Evolutionary conservation across 495 filamentous ascomycete genomes (phyloP), one percentile per base, ranked within the genome.

Genomic region (Daldinia childiae): DNA sequence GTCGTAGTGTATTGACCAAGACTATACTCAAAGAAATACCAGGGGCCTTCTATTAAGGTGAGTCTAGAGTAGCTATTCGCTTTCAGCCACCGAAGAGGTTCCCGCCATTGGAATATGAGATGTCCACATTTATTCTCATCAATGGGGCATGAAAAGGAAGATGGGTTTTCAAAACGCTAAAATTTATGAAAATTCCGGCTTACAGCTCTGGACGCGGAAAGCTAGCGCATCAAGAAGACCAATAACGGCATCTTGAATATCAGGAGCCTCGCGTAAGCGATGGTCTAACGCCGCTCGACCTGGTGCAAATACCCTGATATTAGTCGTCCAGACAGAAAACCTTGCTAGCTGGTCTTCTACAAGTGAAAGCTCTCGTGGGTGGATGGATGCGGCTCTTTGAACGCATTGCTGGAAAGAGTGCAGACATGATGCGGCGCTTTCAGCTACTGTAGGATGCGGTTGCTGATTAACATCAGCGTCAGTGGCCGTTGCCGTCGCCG

Each of bases 281-380:
- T 58, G 54, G 14, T 66, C 41, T 26, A 66, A 24, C 12, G 51
- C 48, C 1, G 27, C 54, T 32, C 38, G 39, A 19, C 63, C 54
- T 7, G 9, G 39, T 15, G 54, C 54, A 52, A 66, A 58, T 12
- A 66, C 63, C 1, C 34, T 38, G 34, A 66, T 66, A 51, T 66
- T 66, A 24, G 63, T 43, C 12, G 39, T 58, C 63, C 54, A 66
- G 21, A 66, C 36, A 14, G 39, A 66, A 11, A 66, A 66, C 7
- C 63, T 55, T 17, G 63, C 63, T 34, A 58, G 39, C 43, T 66
- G 52, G 24, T 66, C 63, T 17, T 66, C 54, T 15, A 52, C 48
- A 52, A 52, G 19, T 14, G 48, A 52, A 24, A 52, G 48, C 14
- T 52, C 48, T 52, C 48, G 19, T 52, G 19, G 48, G 19, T 52